Evolutionary conservation across 371 early-diverging fungal genomes (phyloP), one percentile per base, ranked within the genome.

Genomic region (Mortierella sp.): DNA sequence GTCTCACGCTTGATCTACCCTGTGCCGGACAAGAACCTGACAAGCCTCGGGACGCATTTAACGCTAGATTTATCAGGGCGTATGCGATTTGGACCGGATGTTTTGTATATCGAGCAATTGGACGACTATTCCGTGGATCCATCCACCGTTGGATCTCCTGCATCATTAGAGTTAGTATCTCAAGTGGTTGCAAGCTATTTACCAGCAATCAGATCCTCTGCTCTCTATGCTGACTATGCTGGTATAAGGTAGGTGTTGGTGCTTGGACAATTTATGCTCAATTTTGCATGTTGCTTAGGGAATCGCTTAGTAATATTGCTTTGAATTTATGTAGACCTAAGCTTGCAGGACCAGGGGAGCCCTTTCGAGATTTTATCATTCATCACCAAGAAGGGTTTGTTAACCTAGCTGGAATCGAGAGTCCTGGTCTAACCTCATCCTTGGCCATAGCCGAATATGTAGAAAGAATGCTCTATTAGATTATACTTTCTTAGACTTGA

Each of bases 341-440:
- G 82, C 83, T 96, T 17, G 88, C 90, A 35, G 88, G 87, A 1
- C 92, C 92, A 3, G 93, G 91, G 26, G 94, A 89, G 35, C 83
- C 88, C 1, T 92, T 94, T 72, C 79, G 85, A 56, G 97, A 97
- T 72, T 97, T 97, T 85, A 83, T 90, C 0, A 90, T 96, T 40
- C 83, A 87, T 29, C 89, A 93, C 37, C 91, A 91, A 66, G 70
- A 83, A 0, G 90, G 91, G 1, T 91, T 94, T 70, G 89, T 95
- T 56, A 92, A 93, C 51, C 82, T 95, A 28, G 76, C 93, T 4
- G 97, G 96, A 28, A 95, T 97, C 32, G 97, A 97, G 75, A 94
- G 94, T 59, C 97, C 97, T 2, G 97, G 97, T 2, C 75, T 97
- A 51, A 97, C 97, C 10, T 87, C 93, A 2, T 92, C 94, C 2